These are phyloP conservation scores for Jackrogersella minutella DNA, from an alignment of 495 filamentous ascomycete species.

Conservation along the genomic window DNA sequence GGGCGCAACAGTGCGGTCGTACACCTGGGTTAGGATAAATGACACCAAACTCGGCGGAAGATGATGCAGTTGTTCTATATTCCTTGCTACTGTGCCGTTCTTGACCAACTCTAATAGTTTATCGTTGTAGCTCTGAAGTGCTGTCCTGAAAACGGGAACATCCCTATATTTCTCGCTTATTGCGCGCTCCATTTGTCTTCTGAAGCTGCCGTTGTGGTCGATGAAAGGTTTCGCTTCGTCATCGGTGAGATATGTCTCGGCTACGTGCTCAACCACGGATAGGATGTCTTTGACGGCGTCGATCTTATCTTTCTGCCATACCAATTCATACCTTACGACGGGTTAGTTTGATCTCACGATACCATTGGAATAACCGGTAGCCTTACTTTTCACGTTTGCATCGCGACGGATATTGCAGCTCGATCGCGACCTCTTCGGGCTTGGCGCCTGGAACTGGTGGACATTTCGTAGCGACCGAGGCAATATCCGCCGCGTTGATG, in stretches of 20 bases:
- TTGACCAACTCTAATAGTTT: conserved; percentile 64
- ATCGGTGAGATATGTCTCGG: conserved; percentile 74
- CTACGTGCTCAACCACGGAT: conserved; percentile 76
- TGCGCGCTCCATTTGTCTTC: conserved; percentile 73
- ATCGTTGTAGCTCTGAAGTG: conserved; percentile 79
- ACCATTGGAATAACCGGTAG: conserved; percentile 1
- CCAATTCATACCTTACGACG: conserved; percentile 74
- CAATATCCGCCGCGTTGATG: conserved; percentile 75
- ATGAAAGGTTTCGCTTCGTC: conserved; percentile 70
- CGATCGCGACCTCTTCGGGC: conserved; percentile 62
- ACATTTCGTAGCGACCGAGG: conserved; percentile 58
- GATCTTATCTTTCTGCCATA: conserved; percentile 82
- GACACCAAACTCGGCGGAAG: conserved; percentile 75
- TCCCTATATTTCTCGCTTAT: conserved; percentile 68
- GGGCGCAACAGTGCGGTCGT: conserved; percentile 90
- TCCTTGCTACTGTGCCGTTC: conserved; percentile 72
- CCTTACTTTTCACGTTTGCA: conserved; percentile 71
- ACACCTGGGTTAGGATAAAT: conserved; percentile 86
- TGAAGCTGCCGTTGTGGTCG: conserved; percentile 75
- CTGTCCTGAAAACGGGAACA: conserved; percentile 70
- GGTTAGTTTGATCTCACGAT: conserved; percentile 31
- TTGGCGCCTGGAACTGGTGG: conserved; percentile 57
- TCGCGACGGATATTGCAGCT: conserved; percentile 76
- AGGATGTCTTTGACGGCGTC: conserved; percentile 85
- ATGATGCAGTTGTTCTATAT: conserved; percentile 69